Base-by-base conservation (phyloP, 441 rosid species). In the Gossypium schwendimanii region DNA sequence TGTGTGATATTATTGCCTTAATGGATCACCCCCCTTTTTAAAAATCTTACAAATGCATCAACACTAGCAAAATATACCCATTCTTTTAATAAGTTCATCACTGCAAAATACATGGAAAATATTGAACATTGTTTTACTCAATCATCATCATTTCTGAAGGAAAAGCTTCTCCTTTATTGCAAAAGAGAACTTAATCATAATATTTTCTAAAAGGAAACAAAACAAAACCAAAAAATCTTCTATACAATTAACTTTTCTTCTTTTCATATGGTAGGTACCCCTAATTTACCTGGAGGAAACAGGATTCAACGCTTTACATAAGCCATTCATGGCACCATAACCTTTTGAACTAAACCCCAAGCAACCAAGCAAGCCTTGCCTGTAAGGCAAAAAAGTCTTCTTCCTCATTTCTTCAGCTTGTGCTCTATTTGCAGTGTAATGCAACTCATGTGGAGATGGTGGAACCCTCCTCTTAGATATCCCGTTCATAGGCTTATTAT, bases 341-440 rank as follows among this genome's bases (percentile, higher is more conserved):
- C 99, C 97, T 76, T 92, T 94, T 1, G 99, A 95, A 79, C 94
- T 95, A 59, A 95, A 92, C 47, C 99, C 96, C 76, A 95, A 73
- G 77, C 99, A 95, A 1, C 99, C 99, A 15, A 95, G 85, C 61
- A 95, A 74, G 0, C 99, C 99, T 81, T 92, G 96, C 69, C 91
- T 83, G 75, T 95, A 95, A 26, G 99, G 99, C 82, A 95, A 83
- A 72, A 84, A 92, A 0, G 99, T 95, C 80, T 82, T 92, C 88
- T 89, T 95, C 87, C 87, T 95, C 98, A 95, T 83, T 83, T 92
- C 98, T 80, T 91, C 99, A 4, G 96, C 93, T 44, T 92, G 99
- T 33, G 98, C 98, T 84, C 94, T 87, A 64, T 89, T 88, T 14
- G 90, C 82, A 6, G 93, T 92, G 84, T 94, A 94, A 80, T 92